Percentiles rank a stretch among this genome's conserved stretches.
These are phyloP conservation scores for Ustanciosporium gigantosporum DNA, from an alignment of 1,284 basidiomycete species.

Conservation along the genomic window DNA sequence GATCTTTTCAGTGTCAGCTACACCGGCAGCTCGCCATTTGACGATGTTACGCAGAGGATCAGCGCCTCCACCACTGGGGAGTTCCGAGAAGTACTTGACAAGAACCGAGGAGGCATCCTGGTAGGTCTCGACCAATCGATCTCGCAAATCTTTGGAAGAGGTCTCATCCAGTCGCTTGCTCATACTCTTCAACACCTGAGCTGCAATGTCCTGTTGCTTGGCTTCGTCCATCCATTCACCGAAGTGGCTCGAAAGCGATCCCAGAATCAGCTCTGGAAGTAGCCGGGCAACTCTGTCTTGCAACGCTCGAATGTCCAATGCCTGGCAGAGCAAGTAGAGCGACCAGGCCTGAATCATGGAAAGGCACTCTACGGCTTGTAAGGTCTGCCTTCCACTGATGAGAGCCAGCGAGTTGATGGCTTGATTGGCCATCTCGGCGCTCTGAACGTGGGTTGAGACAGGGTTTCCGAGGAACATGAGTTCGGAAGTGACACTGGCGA, in stretches of 20 bases:
- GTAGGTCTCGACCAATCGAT: slow-evolving; percentile 49
- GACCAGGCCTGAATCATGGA: slow-evolving; percentile 52
- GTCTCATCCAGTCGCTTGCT: slow-evolving; percentile 50
- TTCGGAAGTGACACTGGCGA: slow-evolving; percentile 64
- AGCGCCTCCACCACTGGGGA: slow-evolving; percentile 48
- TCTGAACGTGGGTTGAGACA: slow-evolving; percentile 79
- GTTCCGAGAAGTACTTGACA: slow-evolving; percentile 47
- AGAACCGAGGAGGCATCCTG: slow-evolving; percentile 44
- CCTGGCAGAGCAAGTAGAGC: slow-evolving; percentile 53
- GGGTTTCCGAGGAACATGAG: slow-evolving; percentile 80
- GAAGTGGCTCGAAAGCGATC: slow-evolving; percentile 38
- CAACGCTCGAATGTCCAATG: slow-evolving; percentile 51
- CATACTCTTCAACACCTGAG: slow-evolving; percentile 36
- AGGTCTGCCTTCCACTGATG: slow-evolving; percentile 45
- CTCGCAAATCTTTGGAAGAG: slow-evolving; percentile 41
- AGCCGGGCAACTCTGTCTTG: slow-evolving; percentile 36
- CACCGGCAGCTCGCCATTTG: slow-evolving; percentile 45
- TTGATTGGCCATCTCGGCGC: slow-evolving; percentile 53
- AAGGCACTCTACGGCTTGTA: slow-evolving; percentile 45
- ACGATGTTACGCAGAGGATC: slow-evolving; percentile 53
- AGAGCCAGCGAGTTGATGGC: slow-evolving; percentile 48
- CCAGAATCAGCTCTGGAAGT: slow-evolving; percentile 29
- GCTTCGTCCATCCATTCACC: slow-evolving; percentile 47
- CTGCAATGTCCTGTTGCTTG: slow-evolving; percentile 33
- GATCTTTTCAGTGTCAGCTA: slow-evolving; percentile 36